Evolutionary conservation across 768 basidiomycete genomes (phyloP).

Genomic region (Galerina marginata): DNA sequence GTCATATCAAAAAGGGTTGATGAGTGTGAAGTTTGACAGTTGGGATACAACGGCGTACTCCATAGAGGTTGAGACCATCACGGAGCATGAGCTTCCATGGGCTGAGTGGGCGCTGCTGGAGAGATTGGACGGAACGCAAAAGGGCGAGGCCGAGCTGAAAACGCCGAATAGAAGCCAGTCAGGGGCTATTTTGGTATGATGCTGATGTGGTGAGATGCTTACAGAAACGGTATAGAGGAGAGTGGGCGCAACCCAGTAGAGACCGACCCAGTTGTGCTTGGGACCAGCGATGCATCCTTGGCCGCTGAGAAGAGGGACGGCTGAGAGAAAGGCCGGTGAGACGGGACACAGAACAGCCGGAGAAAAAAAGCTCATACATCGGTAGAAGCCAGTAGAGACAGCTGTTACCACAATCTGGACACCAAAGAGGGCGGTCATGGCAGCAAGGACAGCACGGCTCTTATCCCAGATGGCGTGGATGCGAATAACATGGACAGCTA

Average conservation of each 20-base stretch:
- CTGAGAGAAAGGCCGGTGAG: constrained; percentile 33
- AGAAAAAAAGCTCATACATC: constrained; percentile 48
- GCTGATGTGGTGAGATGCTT: constrained; percentile 26
- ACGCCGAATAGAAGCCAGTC: not conserved
- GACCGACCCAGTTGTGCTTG: constrained; percentile 78
- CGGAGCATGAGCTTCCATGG: constrained; percentile 91
- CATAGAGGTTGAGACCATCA: constrained; percentile 87
- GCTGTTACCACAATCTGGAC: constrained; percentile 76
- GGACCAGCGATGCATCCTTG: constrained; percentile 91
- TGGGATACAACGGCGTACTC: constrained; percentile 43
- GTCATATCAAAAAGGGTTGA: constrained; percentile 3
- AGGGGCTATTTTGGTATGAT: constrained; percentile 4
- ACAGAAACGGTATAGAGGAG: constrained; percentile 74
- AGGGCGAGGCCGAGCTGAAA: constrained; percentile 64
- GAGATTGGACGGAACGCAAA: constrained; percentile 61
- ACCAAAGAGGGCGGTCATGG: constrained; percentile 65
- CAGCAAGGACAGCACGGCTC: constrained; percentile 53
- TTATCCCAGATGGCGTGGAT: constrained; percentile 82
- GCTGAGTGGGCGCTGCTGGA: constrained; percentile 59
- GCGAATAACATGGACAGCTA: constrained; percentile 76
- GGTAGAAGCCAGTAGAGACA: constrained; percentile 79
- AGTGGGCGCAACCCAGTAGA: constrained; percentile 85
- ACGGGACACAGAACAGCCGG: constrained; percentile 4
- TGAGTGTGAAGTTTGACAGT: not conserved
- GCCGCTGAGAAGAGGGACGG: constrained; percentile 70